phyloP scores from a whole-genome alignment of 73 alveolate genomes.

The Strombidium stylifer region DNA sequence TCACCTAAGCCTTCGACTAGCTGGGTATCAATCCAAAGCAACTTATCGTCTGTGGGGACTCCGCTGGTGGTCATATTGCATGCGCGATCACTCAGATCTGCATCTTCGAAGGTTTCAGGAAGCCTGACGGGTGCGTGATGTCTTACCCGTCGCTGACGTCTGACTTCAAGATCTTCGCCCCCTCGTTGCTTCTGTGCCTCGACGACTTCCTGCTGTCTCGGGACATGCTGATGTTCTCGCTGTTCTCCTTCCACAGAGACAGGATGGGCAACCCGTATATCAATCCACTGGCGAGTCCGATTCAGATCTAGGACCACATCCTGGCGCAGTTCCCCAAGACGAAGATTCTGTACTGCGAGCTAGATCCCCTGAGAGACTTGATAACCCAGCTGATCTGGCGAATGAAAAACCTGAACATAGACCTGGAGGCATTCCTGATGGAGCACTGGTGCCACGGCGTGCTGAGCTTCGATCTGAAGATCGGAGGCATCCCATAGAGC shows the following conservation, averaged over 20 bases:
- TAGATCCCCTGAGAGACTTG: not conserved
- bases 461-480: too few relatives aligned
- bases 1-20: slow-evolving; percentile 43
- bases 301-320: not conserved
- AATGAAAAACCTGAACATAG: too few relatives aligned
- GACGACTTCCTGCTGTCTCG: slow-evolving; percentile 25
- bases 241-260: not conserved
- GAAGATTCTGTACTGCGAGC: not conserved
- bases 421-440: too few relatives aligned
- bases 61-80: slow-evolving; percentile 98
- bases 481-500: too few relatives aligned
- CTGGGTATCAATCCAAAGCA: slow-evolving; percentile 79
- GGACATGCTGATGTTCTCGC: not conserved
- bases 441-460: too few relatives aligned
- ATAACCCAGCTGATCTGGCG: too few relatives aligned
- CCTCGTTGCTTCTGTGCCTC: not conserved
- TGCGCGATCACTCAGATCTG: slow-evolving; percentile 75
- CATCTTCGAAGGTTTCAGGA: slow-evolving; percentile 68
- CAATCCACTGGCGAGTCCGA: not conserved
- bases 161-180: slow-evolving; percentile 22
- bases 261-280: not conserved
- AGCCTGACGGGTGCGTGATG: slow-evolving; percentile 79
- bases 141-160: slow-evolving; percentile 45
- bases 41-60: slow-evolving; percentile 94
- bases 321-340: not conserved